A percentile compares a stretch with the other conserved stretches of the same genome.
These are phyloP conservation scores for Pseudogymnoascus sp. DNA, from an alignment of 2,329 filamentous ascomycete genomes.

Conservation along the genomic window DNA sequence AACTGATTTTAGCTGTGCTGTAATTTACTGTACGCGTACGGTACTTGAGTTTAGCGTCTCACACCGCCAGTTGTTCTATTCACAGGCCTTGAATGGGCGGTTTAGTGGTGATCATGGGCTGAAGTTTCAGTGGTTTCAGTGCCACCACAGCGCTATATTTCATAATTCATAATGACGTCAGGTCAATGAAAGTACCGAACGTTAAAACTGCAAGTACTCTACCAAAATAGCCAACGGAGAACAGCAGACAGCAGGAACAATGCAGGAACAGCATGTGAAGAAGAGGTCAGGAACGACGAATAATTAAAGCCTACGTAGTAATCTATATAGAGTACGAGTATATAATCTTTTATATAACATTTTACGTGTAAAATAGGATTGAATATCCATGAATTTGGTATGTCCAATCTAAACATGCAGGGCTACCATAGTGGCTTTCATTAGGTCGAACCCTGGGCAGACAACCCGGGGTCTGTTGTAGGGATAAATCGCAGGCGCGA, in stretches of 20 bases:
- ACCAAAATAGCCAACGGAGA: background rate
- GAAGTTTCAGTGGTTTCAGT: conserved; percentile 1
- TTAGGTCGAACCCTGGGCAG: background rate
- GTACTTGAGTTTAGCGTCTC: background rate
- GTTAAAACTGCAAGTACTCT: background rate
- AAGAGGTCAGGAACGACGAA: background rate
- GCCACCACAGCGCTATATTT: background rate
- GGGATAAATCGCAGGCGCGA: background rate
- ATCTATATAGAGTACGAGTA: background rate
- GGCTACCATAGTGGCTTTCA: background rate
- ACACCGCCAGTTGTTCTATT: background rate
- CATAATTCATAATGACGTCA: conserved; percentile 7
- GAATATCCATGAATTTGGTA: background rate
- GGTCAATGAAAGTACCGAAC: background rate
- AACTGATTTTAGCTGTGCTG: conserved; percentile 1
- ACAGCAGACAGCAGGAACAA: no score
- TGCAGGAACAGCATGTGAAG: conserved; percentile 1
- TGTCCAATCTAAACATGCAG: background rate
- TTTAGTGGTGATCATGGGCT: background rate
- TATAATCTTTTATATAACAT: background rate
- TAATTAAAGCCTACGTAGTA: background rate
- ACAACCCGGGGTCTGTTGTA: background rate
- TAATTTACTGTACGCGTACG: no score
- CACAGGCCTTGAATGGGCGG: background rate
- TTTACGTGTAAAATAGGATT: background rate